A percentile compares a stretch with the other conserved stretches of the same genome.
Conservation (phyloP, 1,284 basidiomycete genomes). For the Neotropicomus parvogracilis region DNA sequence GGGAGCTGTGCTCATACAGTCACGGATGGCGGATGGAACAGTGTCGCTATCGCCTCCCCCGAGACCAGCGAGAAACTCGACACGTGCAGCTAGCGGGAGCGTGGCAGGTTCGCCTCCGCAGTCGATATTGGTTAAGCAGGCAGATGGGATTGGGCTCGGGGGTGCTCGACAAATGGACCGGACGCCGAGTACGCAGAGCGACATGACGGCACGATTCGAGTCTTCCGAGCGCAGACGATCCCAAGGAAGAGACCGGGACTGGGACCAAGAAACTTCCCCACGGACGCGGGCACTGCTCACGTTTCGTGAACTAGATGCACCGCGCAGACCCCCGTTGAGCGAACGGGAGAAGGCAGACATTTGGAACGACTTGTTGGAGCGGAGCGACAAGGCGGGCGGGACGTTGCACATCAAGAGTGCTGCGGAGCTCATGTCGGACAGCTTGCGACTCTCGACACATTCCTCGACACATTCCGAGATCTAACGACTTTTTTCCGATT, state of each 20-base stretch:
- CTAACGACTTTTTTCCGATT: too few relatives aligned
- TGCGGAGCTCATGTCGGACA: slow-evolving; percentile 43
- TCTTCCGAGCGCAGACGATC: slow-evolving; percentile 11
- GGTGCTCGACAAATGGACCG: slow-evolving; percentile 19
- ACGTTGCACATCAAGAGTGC: slow-evolving; percentile 54
- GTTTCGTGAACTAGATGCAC: slow-evolving; percentile 47
- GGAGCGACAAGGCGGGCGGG: slow-evolving; percentile 63
- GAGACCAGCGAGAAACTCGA: slow-evolving; percentile 7
- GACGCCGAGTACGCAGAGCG: slow-evolving; percentile 29
- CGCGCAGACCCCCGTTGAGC: slow-evolving; percentile 40
- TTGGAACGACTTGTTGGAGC: slow-evolving; percentile 64
- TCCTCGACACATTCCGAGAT: slow-evolving; percentile 32
- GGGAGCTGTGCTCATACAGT: background rate
- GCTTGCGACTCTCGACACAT: slow-evolving; percentile 37
- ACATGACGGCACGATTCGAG: slow-evolving; percentile 28
- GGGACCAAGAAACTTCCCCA: slow-evolving; percentile 8
- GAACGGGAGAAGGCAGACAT: slow-evolving; percentile 66
- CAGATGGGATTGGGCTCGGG: slow-evolving; percentile 1
- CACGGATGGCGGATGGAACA: slow-evolving; percentile 19
- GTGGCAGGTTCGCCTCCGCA: slow-evolving; percentile 7
- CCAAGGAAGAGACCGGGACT: background rate
- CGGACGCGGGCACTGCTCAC: slow-evolving; percentile 35
- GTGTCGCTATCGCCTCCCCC: slow-evolving; percentile 31
- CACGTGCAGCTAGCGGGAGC: slow-evolving; percentile 12
- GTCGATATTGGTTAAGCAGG: slow-evolving; percentile 9